Evolutionary conservation across 768 basidiomycete species (phyloP), one percentile per base, ranked within the genome.

Genomic region (Cyclocybe aegerita): DNA sequence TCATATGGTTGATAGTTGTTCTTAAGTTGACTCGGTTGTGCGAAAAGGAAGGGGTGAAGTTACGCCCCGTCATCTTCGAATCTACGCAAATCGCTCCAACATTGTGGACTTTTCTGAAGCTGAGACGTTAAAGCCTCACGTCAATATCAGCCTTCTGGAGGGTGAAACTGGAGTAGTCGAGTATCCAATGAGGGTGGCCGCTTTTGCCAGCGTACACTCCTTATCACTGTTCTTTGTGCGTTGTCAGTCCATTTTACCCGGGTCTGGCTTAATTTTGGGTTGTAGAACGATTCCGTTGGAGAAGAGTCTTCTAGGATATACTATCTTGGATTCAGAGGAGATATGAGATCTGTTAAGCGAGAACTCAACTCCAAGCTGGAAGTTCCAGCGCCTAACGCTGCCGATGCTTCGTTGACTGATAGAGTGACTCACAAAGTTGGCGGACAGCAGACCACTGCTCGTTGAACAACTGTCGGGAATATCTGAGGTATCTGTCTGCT

Each of bases 241-340:
- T 78, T 9, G 9, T 42, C 37, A 15, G 29, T 38, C n/a, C 43
- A 35, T 17, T 53, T 15, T 48, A 48, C 33, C 52, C 56, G 39
- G 44, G 14, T 43, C 29, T 17, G 14, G 32, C 33, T 39, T 4
- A 31, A 29, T 29, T 12, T 39, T 14, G 29, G 49, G 23, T 54
- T 23, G 10, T 40, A 90, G 89, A 82, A 80, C 47, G 81, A 90
- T 37, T 73, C 89, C 2, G 75, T 74, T 4, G 88, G 87, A 4
- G 85, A 77, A 23, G 85, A 89, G 6, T 55, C 69, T 12, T 80
- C 86, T 3, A 71, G 86, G 17, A 66, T 93, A 34, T 94, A 87
- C 62, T 94, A 85, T 60, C 60, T 93, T 38, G 91, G 91, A 14
- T 94, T 94, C 75, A 88, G 83, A 64, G 92, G 91, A 37, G 87